These are phyloP conservation scores for Cladophialophora psammophila DNA, from an alignment of 2,329 filamentous ascomycete genomes.

Conservation along the genomic window DNA sequence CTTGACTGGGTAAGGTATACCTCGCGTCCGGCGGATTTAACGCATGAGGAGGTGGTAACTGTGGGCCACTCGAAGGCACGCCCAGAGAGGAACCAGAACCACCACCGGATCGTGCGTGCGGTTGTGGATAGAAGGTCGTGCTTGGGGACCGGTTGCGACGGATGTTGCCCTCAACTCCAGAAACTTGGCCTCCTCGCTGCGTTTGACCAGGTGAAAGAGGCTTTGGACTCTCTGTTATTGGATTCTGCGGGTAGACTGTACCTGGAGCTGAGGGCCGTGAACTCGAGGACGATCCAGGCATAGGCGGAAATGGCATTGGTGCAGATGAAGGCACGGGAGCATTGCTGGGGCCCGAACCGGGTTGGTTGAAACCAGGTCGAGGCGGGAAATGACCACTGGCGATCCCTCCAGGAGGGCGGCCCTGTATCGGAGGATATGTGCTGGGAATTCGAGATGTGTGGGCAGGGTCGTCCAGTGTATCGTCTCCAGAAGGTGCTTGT, in stretches of 20 bases:
- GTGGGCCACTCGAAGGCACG: conserved; percentile 51
- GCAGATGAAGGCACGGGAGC: conserved; percentile 55
- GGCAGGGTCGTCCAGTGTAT: conserved; percentile 48
- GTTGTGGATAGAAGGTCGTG: conserved; percentile 52
- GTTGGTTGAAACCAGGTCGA: conserved; percentile 60
- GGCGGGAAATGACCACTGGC: conserved; percentile 69
- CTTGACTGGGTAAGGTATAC: conserved; percentile 52
- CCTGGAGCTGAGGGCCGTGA: conserved; percentile 51
- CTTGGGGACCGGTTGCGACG: conserved; percentile 54
- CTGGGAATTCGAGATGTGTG: conserved; percentile 65
- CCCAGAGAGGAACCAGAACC: conserved; percentile 41
- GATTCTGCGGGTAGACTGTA: conserved; percentile 73
- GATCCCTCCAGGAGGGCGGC: conserved; percentile 56
- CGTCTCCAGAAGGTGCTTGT: conserved; percentile 67
- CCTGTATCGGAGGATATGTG: conserved; percentile 78
- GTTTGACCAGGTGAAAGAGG: conserved; percentile 64
- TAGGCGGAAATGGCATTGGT: conserved; percentile 50
- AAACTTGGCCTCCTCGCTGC: conserved; percentile 46
- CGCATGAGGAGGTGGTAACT: conserved; percentile 53
- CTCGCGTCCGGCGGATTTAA: conserved; percentile 53
- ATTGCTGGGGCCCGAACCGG: conserved; percentile 57
- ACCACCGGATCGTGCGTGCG: conserved; percentile 40
- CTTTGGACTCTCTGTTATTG: conserved; percentile 86
- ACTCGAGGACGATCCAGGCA: conserved; percentile 47
- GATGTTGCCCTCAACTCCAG: conserved; percentile 42